A percentile compares a stretch with the other conserved stretches of the same genome.
Conservation (phyloP, 1,284 basidiomycete species). For the Ceratobasidium papillatum region DNA sequence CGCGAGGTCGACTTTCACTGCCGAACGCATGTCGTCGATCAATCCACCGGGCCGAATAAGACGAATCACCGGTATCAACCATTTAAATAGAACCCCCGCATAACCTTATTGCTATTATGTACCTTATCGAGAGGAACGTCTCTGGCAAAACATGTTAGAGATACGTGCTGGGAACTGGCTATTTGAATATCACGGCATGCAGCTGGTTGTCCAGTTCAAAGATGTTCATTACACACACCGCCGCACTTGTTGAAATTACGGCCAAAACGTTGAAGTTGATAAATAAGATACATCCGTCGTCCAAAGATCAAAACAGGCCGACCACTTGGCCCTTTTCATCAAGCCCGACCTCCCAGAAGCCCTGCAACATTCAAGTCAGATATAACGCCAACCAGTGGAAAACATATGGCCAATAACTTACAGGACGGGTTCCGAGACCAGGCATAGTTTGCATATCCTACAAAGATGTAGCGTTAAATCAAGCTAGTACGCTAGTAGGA, state of each 20-base stretch:
- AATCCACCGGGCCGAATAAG: no score
- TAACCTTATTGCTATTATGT: no score
- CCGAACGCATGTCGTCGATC: no score
- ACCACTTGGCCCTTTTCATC: constrained; percentile 76
- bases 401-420: constrained; percentile 48
- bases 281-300: constrained; percentile 17
- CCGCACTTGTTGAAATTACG: neutral
- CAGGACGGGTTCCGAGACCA: constrained; percentile 94
- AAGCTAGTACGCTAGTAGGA: neutral
- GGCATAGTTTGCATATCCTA: constrained; percentile 97
- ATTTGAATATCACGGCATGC: neutral
- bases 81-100: no score
- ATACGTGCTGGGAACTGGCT: no score
- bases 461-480: neutral
- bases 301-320: constrained; percentile 69
- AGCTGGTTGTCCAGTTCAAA: neutral
- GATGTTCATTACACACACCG: neutral
- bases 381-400: neutral
- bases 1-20: no score
- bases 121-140: no score
- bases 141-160: no score
- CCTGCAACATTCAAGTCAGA: constrained; percentile 50
- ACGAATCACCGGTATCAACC: no score
- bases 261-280: constrained; percentile 27
- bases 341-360: constrained; percentile 89